Evolutionary conservation across 257 asterid genomes (phyloP), one percentile per base, ranked within the genome.

Genomic region (Knoxia roxburghii): DNA sequence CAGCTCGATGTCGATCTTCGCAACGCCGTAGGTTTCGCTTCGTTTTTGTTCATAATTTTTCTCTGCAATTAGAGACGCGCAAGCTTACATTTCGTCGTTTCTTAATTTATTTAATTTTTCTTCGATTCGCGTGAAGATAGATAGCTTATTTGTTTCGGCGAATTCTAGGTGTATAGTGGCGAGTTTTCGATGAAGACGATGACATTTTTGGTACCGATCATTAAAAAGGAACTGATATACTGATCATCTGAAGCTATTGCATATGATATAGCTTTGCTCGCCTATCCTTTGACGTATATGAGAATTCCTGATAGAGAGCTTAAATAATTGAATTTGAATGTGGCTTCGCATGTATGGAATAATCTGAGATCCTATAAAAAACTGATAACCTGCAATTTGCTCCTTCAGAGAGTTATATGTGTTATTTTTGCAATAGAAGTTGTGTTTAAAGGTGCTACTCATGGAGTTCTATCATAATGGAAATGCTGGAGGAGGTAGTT

Each of bases 1-100:
- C 97, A 93, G 84, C 96, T 93, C 72, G 96, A 86, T 43, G 77
- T 87, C 61, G 95, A 93, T 81, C 97, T 93, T 60, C 96, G 98
- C 46, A 94, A 93, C 78, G 96, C 98, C 32, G 98, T 93, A 79
- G 69, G 93, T 78, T 33, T 7, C 40, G 12, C 7, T 0, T 35
- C 64, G 12, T 12, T 59, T 9, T 20, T 20, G 41, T 56, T 56
- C 20, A 24, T 55, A 6, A 21, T n/a, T 35, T 50, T 4, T 67
- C 71, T 51, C 40, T 64, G 39, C 21, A 35, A 48, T 37, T 69
- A 55, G 27, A 65, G 27, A 13, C 12, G 51, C 27, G 58, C 14
- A 5, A 24, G 61, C 12, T 6, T 46, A 23, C 9, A 54, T 57
- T 4, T 17, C 24, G 2, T 49, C 61, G 39, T 5, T 14, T 46